Conservation (phyloP, 352 stramenopile species). For the Globisporangium spiculum region DNA sequence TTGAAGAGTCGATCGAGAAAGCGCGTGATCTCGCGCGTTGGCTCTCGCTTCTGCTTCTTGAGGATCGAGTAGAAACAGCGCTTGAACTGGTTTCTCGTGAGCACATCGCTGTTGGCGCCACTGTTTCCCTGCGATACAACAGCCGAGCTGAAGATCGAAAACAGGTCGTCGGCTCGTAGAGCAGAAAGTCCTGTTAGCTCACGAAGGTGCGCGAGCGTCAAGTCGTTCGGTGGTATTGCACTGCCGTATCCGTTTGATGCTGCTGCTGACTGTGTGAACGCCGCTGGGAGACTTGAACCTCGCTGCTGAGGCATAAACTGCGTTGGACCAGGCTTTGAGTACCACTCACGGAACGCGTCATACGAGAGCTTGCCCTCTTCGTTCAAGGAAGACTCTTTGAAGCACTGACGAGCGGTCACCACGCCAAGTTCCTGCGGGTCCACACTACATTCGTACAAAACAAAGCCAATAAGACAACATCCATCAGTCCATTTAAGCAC, state of each 20-base stretch:
- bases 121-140: slow-evolving; percentile 3
- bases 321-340: slow-evolving; percentile 58
- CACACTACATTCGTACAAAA: slow-evolving; percentile 29
- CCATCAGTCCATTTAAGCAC: neutral
- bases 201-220: slow-evolving; percentile 34
- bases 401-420: slow-evolving; percentile 74
- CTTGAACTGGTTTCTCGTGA: slow-evolving; percentile 71
- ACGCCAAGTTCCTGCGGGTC: slow-evolving; percentile 59
- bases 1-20: slow-evolving; percentile 79
- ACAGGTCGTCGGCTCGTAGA: slow-evolving; percentile 55
- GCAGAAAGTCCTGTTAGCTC: slow-evolving; percentile 52
- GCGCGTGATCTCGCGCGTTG: slow-evolving; percentile 40
- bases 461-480: neutral
- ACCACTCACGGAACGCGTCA: slow-evolving; percentile 74
- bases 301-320: slow-evolving; percentile 25
- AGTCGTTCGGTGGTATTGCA: slow-evolving; percentile 3
- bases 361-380: slow-evolving; percentile 70
- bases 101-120: slow-evolving; percentile 18
- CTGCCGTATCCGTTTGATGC: neutral
- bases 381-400: slow-evolving; percentile 64
- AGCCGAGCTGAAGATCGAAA: slow-evolving; percentile 50
- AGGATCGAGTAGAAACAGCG: slow-evolving; percentile 64
- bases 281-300: neutral
- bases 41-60: slow-evolving; percentile 50
- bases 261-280: slow-evolving; percentile 10